These are phyloP conservation scores for Pezicula carpinea DNA, from an alignment of 2,329 filamentous ascomycete species.

Conservation along the genomic window DNA sequence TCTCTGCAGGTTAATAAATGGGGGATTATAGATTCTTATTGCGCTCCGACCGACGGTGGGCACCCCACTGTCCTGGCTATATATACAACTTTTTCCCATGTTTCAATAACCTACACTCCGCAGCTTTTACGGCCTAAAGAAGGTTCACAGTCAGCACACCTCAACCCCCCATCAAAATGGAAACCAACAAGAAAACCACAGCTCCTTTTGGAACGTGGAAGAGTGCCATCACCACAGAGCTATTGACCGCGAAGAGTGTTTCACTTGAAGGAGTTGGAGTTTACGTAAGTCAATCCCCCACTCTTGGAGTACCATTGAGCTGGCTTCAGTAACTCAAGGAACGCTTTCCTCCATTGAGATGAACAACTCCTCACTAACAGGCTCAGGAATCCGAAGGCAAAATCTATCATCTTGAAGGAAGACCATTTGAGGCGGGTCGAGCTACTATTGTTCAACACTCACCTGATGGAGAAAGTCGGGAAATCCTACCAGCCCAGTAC, in stretches of 20 bases:
- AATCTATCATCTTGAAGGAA: slow-evolving; percentile 30
- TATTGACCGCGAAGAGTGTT: slow-evolving; percentile 26
- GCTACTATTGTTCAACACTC: slow-evolving; percentile 39
- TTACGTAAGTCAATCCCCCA: neutral
- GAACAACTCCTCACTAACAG: neutral
- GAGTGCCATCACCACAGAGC: slow-evolving; percentile 30
- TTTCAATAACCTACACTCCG: too few species aligned
- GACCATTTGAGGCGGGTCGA: slow-evolving; percentile 32
- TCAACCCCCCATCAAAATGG: neutral
- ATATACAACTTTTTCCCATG: too few species aligned
- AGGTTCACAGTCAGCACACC: neutral
- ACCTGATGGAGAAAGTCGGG: slow-evolving; percentile 23
- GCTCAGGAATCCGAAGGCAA: slow-evolving; percentile 17
- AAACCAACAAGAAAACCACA: neutral
- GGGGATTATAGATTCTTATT: too few species aligned
- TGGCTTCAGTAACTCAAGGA: neutral
- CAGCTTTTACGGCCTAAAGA: too few species aligned
- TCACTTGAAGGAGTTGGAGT: slow-evolving; percentile 20
- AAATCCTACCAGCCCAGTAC: slow-evolving; percentile 38
- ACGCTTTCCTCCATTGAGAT: neutral
- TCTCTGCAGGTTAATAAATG: too few species aligned
- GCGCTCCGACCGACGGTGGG: too few species aligned
- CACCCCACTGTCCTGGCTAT: too few species aligned
- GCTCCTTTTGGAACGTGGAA: slow-evolving; percentile 30
- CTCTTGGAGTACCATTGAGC: neutral